Percentiles rank a stretch among this genome's conserved stretches.
Conservation (phyloP, 2,329 filamentous ascomycete genomes). For the Fusarium tupiense region DNA sequence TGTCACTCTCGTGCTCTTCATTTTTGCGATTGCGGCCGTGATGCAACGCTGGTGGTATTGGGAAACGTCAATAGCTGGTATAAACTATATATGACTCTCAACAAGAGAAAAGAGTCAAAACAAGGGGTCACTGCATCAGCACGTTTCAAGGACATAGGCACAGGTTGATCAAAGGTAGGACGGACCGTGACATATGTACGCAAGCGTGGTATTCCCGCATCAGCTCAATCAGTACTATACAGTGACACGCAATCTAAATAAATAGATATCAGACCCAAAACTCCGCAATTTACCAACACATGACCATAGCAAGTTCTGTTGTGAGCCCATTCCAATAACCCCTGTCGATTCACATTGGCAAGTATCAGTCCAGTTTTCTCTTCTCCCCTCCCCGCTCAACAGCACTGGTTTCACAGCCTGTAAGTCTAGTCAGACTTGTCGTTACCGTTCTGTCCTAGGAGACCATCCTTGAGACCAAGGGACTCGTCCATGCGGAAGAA, state of each 20-base stretch:
- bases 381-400: neutral
- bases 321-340: slow-evolving; percentile 18
- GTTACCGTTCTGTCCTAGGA: slow-evolving; percentile 61
- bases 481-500: slow-evolving; percentile 72
- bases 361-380: neutral
- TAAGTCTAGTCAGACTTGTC: slow-evolving; percentile 48
- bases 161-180: neutral
- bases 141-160: neutral
- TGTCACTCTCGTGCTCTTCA: neutral
- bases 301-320: slow-evolving; percentile 4
- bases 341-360: neutral
- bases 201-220: slow-evolving; percentile 23
- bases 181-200: slow-evolving; percentile 25
- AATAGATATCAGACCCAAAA: slow-evolving; percentile 37
- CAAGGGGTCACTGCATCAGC: neutral
- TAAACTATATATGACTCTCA: too few species aligned
- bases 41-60: neutral
- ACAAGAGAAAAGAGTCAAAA: neutral
- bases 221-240: slow-evolving; percentile 23
- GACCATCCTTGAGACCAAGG: slow-evolving; percentile 69
- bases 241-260: slow-evolving; percentile 23
- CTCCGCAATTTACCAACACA: slow-evolving; percentile 35
- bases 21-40: neutral
- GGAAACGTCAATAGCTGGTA: too few species aligned
- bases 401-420: neutral